phyloP scores from a whole-genome alignment of 495 filamentous ascomycete species.

The Podospora comata region DNA sequence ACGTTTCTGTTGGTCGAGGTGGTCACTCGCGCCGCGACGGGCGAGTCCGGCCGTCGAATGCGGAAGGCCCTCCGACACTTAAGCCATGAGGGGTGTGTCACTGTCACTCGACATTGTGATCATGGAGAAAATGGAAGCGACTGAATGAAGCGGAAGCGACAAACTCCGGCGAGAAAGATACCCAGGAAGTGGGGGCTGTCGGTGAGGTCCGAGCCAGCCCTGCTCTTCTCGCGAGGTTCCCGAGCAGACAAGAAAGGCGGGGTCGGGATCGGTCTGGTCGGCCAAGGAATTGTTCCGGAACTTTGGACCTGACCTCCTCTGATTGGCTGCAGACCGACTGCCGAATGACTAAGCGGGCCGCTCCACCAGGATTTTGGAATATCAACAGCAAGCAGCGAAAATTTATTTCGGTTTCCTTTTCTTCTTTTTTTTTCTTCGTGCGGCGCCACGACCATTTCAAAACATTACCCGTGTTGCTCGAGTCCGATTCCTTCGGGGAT shows the following conservation, averaged over 20 bases:
- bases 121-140: conserved; percentile 8
- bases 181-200: not conserved
- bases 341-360: conserved; percentile 17
- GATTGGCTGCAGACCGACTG: conserved; percentile 7
- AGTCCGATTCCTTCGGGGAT: conserved; percentile 30
- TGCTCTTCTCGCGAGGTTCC: conserved; percentile 2
- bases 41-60: conserved; percentile 27
- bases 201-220: conserved; percentile 15
- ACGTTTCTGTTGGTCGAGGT: conserved; percentile 15
- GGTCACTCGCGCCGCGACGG: conserved; percentile 16
- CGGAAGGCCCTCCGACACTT: conserved; percentile 28
- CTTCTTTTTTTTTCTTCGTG: conserved; percentile 35
- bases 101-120: conserved; percentile 4
- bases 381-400: conserved; percentile 15
- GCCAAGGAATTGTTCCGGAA: conserved; percentile 15
- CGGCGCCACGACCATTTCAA: conserved; percentile 38
- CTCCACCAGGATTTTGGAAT: conserved; percentile 17
- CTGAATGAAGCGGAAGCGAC: conserved; percentile 11
- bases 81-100: conserved; percentile 8
- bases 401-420: conserved; percentile 26
- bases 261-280: conserved; percentile 6
- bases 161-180: conserved; percentile 5
- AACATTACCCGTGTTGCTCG: conserved; percentile 50
- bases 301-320: not conserved
- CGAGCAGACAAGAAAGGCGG: not conserved